Conservation (phyloP, 768 basidiomycete genomes). For the Boletus patriciae region DNA sequence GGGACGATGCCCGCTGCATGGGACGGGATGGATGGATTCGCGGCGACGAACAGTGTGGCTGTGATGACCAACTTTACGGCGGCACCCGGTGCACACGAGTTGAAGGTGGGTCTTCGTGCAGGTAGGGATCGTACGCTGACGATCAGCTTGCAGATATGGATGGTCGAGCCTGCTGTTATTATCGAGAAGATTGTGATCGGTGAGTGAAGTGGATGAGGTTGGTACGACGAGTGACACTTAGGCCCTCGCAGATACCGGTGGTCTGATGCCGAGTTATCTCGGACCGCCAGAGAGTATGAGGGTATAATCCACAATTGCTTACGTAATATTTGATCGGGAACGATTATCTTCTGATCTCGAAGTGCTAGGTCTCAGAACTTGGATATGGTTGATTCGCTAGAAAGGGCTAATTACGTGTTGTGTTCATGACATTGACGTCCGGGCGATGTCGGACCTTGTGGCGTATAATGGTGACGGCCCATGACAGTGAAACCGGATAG, state of each 20-base stretch:
- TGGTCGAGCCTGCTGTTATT: neutral
- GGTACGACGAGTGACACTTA: neutral
- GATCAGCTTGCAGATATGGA: neutral
- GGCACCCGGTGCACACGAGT: neutral
- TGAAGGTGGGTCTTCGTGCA: neutral
- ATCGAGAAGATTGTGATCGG: neutral
- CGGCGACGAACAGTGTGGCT: neutral
- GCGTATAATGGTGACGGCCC: no score
- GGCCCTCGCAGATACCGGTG: neutral
- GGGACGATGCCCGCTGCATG: neutral
- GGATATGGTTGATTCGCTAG: no score
- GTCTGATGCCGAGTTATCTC: neutral
- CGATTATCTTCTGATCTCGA: no score
- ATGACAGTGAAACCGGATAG: no score
- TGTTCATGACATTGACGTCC: no score
- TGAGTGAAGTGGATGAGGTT: neutral
- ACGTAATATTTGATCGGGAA: neutral
- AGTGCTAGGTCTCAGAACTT: no score
- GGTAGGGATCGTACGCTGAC: no score
- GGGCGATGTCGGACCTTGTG: no score
- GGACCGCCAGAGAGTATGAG: neutral
- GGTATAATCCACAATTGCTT: neutral
- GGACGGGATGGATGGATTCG: neutral
- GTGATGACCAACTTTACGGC: neutral
- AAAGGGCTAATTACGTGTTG: no score